A percentile compares a stretch with the other conserved stretches of the same genome.
Evolutionary conservation across 2,329 filamentous ascomycete species (phyloP).

Genomic region (Pseudogymnoascus sp.): DNA sequence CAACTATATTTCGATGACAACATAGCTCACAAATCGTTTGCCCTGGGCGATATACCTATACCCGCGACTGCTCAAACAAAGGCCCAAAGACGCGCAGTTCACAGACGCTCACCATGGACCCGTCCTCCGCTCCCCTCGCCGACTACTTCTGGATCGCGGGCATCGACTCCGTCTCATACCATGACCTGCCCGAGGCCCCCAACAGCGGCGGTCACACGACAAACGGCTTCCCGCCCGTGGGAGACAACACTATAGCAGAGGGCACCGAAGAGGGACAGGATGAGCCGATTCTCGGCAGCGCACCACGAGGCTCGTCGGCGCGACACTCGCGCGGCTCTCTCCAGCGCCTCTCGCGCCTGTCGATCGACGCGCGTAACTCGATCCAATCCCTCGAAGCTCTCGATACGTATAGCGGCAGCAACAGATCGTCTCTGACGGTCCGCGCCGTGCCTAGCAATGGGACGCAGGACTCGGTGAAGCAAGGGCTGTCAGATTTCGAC

Average conservation of each 20-base stretch:
- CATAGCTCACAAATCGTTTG: constrained; percentile 4
- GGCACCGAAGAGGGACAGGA: constrained; percentile 38
- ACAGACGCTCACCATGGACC: constrained; percentile 22
- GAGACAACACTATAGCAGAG: constrained; percentile 51
- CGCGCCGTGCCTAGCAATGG: constrained; percentile 33
- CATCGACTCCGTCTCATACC: constrained; percentile 58
- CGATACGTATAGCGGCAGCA: constrained; percentile 46
- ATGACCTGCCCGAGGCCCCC: constrained; percentile 34
- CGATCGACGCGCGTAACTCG: constrained; percentile 43
- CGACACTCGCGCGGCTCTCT: constrained; percentile 53
- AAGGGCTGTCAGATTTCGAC: constrained; percentile 60
- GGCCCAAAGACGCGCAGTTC: background rate
- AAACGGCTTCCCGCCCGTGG: constrained; percentile 22
- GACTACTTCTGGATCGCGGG: constrained; percentile 72
- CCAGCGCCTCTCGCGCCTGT: constrained; percentile 49
- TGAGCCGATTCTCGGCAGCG: constrained; percentile 17
- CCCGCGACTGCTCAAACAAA: background rate
- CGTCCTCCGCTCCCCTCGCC: constrained; percentile 54
- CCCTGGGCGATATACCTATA: background rate
- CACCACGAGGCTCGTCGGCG: constrained; percentile 26
- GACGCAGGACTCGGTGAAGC: constrained; percentile 11
- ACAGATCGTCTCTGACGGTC: constrained; percentile 59
- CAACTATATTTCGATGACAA: constrained; percentile 8
- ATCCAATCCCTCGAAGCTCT: constrained; percentile 49
- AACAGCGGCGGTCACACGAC: constrained; percentile 22